Conservation (phyloP, 2,329 filamentous ascomycete species). For the Neonectria neomacrospora region DNA sequence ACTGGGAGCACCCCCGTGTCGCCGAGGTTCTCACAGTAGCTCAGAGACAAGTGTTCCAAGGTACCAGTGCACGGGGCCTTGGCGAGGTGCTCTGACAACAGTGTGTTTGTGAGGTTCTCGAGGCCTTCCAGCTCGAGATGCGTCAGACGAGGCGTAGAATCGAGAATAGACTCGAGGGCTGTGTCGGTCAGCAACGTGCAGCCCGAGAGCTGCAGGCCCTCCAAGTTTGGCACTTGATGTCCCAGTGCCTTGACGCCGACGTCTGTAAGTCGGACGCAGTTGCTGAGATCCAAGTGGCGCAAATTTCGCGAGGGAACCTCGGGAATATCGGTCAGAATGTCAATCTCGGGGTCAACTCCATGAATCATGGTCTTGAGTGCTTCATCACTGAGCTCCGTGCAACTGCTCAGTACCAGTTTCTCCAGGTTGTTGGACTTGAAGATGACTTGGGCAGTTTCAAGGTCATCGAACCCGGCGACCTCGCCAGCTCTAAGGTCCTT, state of each 20-base stretch:
- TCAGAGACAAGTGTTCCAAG: conserved; percentile 85
- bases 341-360: conserved; percentile 79
- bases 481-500: conserved; percentile 86
- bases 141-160: conserved; percentile 79
- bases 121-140: conserved; percentile 93
- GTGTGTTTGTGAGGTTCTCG: conserved; percentile 76
- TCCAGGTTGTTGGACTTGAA: conserved; percentile 86
- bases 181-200: conserved; percentile 79
- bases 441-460: conserved; percentile 76
- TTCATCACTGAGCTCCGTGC: conserved; percentile 80
- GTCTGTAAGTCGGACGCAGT: conserved; percentile 80
- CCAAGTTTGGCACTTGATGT: conserved; percentile 79
- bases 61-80: conserved; percentile 77
- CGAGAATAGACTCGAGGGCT: conserved; percentile 77
- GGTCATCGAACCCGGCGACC: conserved; percentile 80
- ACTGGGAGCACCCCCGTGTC: conserved; percentile 87
- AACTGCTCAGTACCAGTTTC: conserved; percentile 83
- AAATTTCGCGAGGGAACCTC: conserved; percentile 81
- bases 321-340: conserved; percentile 80
- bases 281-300: conserved; percentile 85
- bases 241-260: conserved; percentile 76
- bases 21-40: conserved; percentile 87
- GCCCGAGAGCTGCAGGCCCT: conserved; percentile 85
- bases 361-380: conserved; percentile 79
- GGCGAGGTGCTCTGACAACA: conserved; percentile 78